Conservation (phyloP, 352 stramenopile species). For the Pythium brassicae region DNA sequence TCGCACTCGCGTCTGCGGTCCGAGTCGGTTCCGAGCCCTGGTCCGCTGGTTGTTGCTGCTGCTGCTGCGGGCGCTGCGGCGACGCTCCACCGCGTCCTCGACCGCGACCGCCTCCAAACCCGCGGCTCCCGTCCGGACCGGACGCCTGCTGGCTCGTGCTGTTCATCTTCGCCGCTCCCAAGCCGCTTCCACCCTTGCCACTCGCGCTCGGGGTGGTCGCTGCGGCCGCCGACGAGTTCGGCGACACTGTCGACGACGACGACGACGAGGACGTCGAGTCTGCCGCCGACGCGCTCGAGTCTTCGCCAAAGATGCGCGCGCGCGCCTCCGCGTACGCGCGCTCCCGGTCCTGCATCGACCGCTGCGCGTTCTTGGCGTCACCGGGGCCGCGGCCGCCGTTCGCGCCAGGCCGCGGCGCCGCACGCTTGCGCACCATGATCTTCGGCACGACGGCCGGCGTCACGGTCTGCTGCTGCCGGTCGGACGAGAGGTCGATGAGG, state of each 20-base stretch:
- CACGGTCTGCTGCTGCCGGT: conserved; percentile 57
- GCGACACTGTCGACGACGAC: conserved; percentile 11
- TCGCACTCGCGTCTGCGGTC: not conserved
- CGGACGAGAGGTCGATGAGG: conserved; percentile 84
- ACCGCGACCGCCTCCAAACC: conserved; percentile 23
- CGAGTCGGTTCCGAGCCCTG: not conserved
- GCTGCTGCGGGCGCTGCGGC: not conserved
- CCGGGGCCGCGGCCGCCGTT: conserved; percentile 26
- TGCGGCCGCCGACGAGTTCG: conserved; percentile 5
- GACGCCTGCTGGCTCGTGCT: conserved; percentile 36
- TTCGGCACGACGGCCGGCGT: conserved; percentile 80
- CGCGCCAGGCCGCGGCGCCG: conserved; percentile 22
- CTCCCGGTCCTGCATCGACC: conserved; percentile 90
- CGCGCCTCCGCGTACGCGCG: conserved; percentile 92
- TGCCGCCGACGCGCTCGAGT: conserved; percentile 19
- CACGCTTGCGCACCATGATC: conserved; percentile 91
- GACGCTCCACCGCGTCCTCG: not conserved
- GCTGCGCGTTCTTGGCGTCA: conserved; percentile 40
- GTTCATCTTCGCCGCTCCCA: conserved; percentile 9
- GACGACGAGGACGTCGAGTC: conserved; percentile 18
- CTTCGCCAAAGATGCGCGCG: conserved; percentile 92
- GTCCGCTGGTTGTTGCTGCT: not conserved
- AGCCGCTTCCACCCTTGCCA: conserved; percentile 2
- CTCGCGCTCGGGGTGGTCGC: conserved; percentile 3
- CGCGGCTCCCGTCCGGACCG: conserved; percentile 52